Evolutionary conservation across 352 stramenopile genomes (phyloP), one percentile per base, ranked within the genome.

Genomic region (Phytophthora crassamura): DNA sequence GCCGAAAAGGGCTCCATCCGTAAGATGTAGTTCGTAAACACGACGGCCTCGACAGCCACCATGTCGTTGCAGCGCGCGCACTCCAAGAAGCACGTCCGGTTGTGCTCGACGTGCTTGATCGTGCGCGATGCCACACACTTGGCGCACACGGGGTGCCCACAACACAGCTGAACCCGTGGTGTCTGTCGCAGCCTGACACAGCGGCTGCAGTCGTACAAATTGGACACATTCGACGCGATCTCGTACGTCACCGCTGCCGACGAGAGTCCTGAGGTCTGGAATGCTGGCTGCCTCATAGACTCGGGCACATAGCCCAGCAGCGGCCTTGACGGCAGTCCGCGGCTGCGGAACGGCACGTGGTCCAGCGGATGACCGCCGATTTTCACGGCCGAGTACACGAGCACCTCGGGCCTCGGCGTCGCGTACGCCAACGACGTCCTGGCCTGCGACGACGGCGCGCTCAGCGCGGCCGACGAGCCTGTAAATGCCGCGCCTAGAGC

Each of bases 291-390:
- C 15, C 49, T 54, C 7, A 11, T 11, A 12, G 50, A 36, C 5
- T 57, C 35, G 0, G 59, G 62, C 9, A 79, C 59, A 39, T 73
- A 90, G 4, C 78, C 81, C 53, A 84, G 72, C 32, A 92, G 65
- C 14, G 84, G 84, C 22, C 79, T 75, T 16, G 84, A 92, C 7
- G 84, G 84, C 40, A 80, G 49, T 0, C 86, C 82, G 14, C 80
- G 78, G 68, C 86, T 72, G 18, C 82, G 65, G 48, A 90, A 91
- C 30, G 77, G 82, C 50, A 94, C 75, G 68, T 94, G 86, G 59
- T 95, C 86, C 53, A 93, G 67, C 14, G 80, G 67, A 48, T 94
- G 86, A 36, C 86, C 86, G 18, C 84, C 83, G 52, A 94, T 94
- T 63, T 94, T 94, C 48, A 88, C 79, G 1, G 76, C 69, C 16